These are phyloP conservation scores for Rhizopogon vinicolor DNA, from an alignment of 768 basidiomycete species.

Conservation along the genomic window DNA sequence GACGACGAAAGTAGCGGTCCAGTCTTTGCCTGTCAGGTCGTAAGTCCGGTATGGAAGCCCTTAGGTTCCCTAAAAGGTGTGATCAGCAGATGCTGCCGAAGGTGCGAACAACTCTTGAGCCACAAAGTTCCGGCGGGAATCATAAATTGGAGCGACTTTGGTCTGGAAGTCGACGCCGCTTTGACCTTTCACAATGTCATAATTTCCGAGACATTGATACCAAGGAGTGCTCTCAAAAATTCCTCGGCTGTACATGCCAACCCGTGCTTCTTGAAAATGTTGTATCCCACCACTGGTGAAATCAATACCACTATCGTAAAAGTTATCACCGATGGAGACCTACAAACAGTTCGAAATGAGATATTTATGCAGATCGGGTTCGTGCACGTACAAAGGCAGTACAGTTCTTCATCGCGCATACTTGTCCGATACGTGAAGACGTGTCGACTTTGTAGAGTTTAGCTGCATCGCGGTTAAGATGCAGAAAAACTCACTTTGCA, in stretches of 20 bases:
- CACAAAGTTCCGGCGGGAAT: background rate
- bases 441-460: background rate
- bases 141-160: background rate
- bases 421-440: background rate
- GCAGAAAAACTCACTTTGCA: background rate
- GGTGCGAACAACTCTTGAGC: background rate
- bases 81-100: background rate
- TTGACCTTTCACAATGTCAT: background rate
- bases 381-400: background rate
- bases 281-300: background rate
- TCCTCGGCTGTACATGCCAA: background rate
- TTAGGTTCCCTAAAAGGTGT: background rate
- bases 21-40: background rate
- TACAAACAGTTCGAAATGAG: background rate
- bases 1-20: background rate
- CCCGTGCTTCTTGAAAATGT: background rate
- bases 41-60: background rate
- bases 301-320: background rate
- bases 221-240: background rate
- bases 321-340: background rate
- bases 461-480: background rate
- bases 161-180: slow-evolving; percentile 1
- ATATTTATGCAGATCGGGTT: no score
- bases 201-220: background rate
- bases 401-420: background rate